These are phyloP conservation scores for Lithospermum erythrorhizon DNA, from an alignment of 257 asterid species.

Conservation along the genomic window DNA sequence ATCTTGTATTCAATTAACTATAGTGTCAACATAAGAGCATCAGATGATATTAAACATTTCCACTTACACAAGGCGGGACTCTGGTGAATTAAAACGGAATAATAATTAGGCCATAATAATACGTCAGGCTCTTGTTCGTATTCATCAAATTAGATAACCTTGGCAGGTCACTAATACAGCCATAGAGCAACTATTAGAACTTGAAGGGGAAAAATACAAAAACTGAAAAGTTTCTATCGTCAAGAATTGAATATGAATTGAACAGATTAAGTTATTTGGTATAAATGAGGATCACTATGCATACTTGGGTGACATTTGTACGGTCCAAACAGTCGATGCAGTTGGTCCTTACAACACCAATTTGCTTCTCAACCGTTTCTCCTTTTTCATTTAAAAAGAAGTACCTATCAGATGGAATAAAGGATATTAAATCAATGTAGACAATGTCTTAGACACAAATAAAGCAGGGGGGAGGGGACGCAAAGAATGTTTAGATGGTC, in stretches of 20 bases:
- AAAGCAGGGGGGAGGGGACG: no score
- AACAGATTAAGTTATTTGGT: background rate
- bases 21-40: background rate
- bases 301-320: slow-evolving; percentile 94
- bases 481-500: no score
- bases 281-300: background rate
- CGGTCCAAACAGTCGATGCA: slow-evolving; percentile 97
- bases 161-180: no score
- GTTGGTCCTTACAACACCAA: slow-evolving; percentile 85
- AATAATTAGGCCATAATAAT: no score
- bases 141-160: no score
- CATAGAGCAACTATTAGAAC: no score
- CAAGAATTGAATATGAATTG: background rate
- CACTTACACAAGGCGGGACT: background rate
- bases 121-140: no score
- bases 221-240: background rate
- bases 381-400: slow-evolving; percentile 69
- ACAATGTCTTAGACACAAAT: no score
- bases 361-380: slow-evolving; percentile 68
- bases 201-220: no score
- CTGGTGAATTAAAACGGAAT: background rate
- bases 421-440: background rate
- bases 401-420: slow-evolving; percentile 37
- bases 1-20: background rate
- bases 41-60: background rate